A percentile compares a stretch with the other conserved stretches of the same genome.
Conservation (phyloP, 345 rosid species). For the Rhodamnia rubescens region DNA sequence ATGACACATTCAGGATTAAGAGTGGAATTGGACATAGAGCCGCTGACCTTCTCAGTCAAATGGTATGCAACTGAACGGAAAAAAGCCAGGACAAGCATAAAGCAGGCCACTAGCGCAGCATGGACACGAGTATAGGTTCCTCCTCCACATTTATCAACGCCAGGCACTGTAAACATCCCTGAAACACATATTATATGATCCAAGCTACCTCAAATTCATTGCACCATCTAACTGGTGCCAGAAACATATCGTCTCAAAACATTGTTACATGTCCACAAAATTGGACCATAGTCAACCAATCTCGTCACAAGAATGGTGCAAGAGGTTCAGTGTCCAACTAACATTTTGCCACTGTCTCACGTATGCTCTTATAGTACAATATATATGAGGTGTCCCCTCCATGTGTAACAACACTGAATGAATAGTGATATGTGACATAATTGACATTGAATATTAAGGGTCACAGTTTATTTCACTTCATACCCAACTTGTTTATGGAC, state of each 20-base stretch:
- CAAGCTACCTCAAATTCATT: neutral
- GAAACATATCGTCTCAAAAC: neutral
- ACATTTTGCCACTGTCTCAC: neutral
- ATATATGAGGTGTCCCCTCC: neutral
- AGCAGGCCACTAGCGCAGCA: slow-evolving; percentile 26
- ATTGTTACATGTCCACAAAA: neutral
- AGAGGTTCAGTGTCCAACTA: neutral
- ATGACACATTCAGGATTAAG: slow-evolving; percentile 1
- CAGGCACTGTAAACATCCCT: slow-evolving; percentile 22
- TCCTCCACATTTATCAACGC: slow-evolving; percentile 7
- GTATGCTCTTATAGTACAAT: neutral
- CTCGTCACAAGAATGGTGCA: neutral
- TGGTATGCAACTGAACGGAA: slow-evolving; percentile 17
- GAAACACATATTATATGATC: slow-evolving; percentile 1
- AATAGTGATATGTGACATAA: neutral
- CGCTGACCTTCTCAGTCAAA: slow-evolving; percentile 13
- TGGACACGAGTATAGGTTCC: slow-evolving; percentile 15
- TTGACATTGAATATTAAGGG: neutral
- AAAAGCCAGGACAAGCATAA: slow-evolving; percentile 19
- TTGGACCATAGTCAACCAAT: neutral
- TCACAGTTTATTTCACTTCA: neutral
- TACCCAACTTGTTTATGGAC: neutral
- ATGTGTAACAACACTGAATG: neutral
- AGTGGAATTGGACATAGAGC: neutral
- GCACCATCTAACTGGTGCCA: neutral